These are phyloP conservation scores for Globisporangium alternatum DNA, from an alignment of 352 stramenopile genomes.

Conservation along the genomic window DNA sequence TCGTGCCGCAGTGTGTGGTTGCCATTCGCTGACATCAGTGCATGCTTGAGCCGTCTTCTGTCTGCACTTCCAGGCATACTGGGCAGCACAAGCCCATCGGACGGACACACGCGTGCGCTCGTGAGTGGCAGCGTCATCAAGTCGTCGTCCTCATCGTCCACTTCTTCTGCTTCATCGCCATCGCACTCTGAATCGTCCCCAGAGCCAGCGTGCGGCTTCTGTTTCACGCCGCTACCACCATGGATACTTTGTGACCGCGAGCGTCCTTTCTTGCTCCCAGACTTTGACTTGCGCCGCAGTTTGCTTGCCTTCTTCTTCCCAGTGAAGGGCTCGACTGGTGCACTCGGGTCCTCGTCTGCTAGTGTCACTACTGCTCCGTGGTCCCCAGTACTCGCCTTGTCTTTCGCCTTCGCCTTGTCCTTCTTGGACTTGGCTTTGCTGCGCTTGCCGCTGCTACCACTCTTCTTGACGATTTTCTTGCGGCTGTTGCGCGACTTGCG, in stretches of 20 bases:
- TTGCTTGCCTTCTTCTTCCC: slow-evolving; percentile 12
- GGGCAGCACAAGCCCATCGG: slow-evolving; percentile 14
- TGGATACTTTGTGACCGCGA: background rate
- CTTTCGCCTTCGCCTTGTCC: slow-evolving; percentile 10
- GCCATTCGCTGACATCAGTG: background rate
- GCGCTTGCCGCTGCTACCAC: slow-evolving; percentile 3
- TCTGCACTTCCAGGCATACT: slow-evolving; percentile 17
- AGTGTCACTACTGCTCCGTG: background rate
- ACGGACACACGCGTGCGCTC: background rate
- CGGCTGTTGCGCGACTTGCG: slow-evolving; percentile 10
- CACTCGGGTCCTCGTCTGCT: background rate
- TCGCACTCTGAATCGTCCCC: background rate
- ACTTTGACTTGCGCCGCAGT: slow-evolving; percentile 11
- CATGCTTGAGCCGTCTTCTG: background rate
- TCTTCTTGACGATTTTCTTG: slow-evolving; percentile 16
- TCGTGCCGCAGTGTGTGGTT: background rate
- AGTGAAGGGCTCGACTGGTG: background rate
- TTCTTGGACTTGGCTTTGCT: slow-evolving; percentile 17
- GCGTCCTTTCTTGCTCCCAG: slow-evolving; percentile 12
- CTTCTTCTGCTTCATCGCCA: background rate
- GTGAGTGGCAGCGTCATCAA: background rate
- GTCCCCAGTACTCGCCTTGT: background rate
- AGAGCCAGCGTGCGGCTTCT: background rate
- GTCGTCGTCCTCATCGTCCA: background rate
- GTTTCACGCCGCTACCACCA: background rate